Evolutionary conservation across 257 asterid genomes (phyloP), one percentile per base, ranked within the genome.

Genomic region (Thymus quinquecostatus): DNA sequence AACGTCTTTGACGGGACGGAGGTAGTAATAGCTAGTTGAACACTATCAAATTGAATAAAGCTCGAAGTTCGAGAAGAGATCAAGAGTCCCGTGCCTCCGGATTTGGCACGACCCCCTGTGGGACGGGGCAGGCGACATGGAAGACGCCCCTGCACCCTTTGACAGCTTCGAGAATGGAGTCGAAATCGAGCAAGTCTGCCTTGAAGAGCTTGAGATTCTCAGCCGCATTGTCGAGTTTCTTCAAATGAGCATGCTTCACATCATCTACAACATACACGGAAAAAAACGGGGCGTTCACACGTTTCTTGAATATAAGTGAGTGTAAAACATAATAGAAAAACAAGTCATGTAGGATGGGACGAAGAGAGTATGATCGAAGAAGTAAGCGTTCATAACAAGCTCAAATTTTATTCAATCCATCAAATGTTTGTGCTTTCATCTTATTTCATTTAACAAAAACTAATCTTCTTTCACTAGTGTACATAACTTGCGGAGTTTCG

Each of bases 61-160:
- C 6, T 11, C 2, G 59, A 2, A 53, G 21, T 53, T 10, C 3
- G 38, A 61, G 27, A 62, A 49, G 53, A 50, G 56, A 6, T 21
- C 21, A 53, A 9, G 56, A 40, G 40, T 33, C 30, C 13, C 81
- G 41, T 80, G 75, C 98, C 97, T 90, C 90, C 0, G 95, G 97
- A 74, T 88, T 87, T 33, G 88, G 81, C 36, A 88, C 93, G 64
- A 86, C 61, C 64, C 70, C 3, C 0, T 83, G n/a, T 65, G 97
- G 98, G 63, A 87, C 95, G 0, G 96, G 97, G 75, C 85, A 2
- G 60, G 97, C 98, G 33, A 90, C 89, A 56, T 92, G 98, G 79
- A 92, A 90, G 3, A 90, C 96, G 6, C 96, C 98, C 12, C 27
- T 50, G 70, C 97, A 90, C 12, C 97, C 98, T 64, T 63, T 63